Conservation (phyloP, 805 yeast species). For the Jamesozyma lodderae region DNA sequence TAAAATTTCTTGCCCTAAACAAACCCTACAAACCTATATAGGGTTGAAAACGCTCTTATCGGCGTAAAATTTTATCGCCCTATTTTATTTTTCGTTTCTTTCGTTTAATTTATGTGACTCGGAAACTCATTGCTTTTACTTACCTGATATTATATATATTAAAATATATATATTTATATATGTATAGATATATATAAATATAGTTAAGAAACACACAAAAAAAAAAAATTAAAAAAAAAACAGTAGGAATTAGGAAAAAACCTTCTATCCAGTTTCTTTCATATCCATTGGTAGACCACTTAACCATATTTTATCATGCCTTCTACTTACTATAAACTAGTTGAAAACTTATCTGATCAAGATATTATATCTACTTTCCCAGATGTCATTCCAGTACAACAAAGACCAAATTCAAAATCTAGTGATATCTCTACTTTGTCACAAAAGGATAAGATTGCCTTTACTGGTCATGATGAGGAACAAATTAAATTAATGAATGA, state of each 20-base stretch:
- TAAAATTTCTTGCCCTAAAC: too few species aligned
- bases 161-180: neutral
- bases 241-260: neutral
- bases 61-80: too few species aligned
- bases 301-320: neutral
- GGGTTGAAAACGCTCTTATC: too few species aligned
- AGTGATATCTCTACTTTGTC: slow-evolving; percentile 28
- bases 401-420: slow-evolving; percentile 49
- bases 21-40: too few species aligned
- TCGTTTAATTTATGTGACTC: too few species aligned
- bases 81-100: too few species aligned
- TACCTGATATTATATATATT: neutral
- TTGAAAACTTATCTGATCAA: slow-evolving; percentile 39
- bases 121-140: too few species aligned
- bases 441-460: slow-evolving; percentile 36
- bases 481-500: slow-evolving; percentile 95
- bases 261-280: too few species aligned
- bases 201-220: neutral
- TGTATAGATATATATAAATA: neutral
- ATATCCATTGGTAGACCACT: too few species aligned
- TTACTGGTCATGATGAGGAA: slow-evolving; percentile 84
- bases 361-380: slow-evolving; percentile 52
- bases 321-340: slow-evolving; percentile 40
- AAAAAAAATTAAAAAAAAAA: neutral
- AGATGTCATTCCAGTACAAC: slow-evolving; percentile 52